Base-by-base conservation (phyloP, 129 eudicot species). In the Gnaphalium uliginosum region DNA sequence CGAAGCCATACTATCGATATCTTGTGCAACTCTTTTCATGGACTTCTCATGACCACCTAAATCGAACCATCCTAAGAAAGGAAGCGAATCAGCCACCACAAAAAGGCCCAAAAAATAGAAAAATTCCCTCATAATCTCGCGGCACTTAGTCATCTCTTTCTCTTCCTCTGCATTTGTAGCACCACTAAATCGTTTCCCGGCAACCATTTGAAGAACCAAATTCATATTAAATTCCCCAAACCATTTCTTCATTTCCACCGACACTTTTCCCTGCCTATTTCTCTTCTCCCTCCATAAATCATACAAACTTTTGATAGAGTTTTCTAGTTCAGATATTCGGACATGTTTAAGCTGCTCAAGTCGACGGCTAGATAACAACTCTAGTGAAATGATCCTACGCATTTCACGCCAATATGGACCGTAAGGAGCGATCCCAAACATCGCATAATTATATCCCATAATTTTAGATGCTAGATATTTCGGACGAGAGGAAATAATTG, bases 1-100 rank as follows among this genome's bases (percentile, higher is more conserved):
- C 0, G 13, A 51, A 33, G 25, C 71, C 51, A 66, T 32, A 21
- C 21, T 18, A 18, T 66, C 71, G 19, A 66, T n/a, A 3, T 66
- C 53, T 0, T 0, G 26, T 8, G 71, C 71, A 66, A 33, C 29
- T 66, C 71, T 66, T 32, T 66, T 66, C 71, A 35, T 66, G 15
- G 71, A 18, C 26, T 37, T 66, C n/a, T 35, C 53, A 66, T 66
- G 26, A 18, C 71, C 71, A 66, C 71, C 71, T n/a, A 66, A 35
- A 66, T 66, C 71, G 2, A 35, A 35, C 71, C 71, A 66, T 8
- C 71, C 29, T 8, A 66, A 37, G n/a, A 33, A 35, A 35, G 71
- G 71, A 66, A 35, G 30, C 1, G 53, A 21, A 35, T 35, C 53
- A 4, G 26, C 71, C 27, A n/a, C 71, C 8, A 66, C 71, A 66